Evolutionary conservation across 345 rosid genomes (phyloP).

Genomic region (Linum usitatissimum): DNA sequence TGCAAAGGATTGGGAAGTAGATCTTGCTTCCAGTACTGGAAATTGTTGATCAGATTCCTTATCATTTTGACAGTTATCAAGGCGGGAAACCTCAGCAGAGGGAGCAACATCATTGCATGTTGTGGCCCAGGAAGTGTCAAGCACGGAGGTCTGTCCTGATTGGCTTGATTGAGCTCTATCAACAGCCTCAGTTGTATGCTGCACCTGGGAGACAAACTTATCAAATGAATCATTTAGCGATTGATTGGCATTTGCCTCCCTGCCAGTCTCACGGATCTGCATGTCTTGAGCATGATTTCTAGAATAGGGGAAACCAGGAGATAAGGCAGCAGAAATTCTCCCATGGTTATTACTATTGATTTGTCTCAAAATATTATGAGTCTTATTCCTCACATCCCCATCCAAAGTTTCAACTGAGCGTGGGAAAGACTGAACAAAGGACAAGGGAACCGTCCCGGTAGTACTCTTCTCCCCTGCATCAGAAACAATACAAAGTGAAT

Average conservation of each 20-base stretch:
- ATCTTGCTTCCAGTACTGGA: slow-evolving; percentile 34
- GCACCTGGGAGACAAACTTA: slow-evolving; percentile 28
- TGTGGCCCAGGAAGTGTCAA: slow-evolving; percentile 15
- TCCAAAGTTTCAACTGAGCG: slow-evolving; percentile 30
- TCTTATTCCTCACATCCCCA: slow-evolving; percentile 27
- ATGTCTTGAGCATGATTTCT: slow-evolving; percentile 35
- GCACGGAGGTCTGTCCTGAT: slow-evolving; percentile 20
- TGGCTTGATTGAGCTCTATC: slow-evolving; percentile 39
- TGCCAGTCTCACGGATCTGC: slow-evolving; percentile 25
- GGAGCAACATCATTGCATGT: slow-evolving; percentile 20
- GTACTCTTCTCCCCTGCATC: slow-evolving; percentile 34
- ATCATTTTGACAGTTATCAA: slow-evolving; percentile 19
- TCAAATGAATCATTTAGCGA: slow-evolving; percentile 27
- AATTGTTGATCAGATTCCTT: slow-evolving; percentile 35
- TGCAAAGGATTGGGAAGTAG: slow-evolving; percentile 29
- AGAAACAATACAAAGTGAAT: slow-evolving; percentile 23
- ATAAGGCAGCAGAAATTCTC: slow-evolving; percentile 20
- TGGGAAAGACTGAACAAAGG: slow-evolving; percentile 32
- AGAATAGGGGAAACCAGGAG: slow-evolving; percentile 40
- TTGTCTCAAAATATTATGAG: slow-evolving; percentile 31
- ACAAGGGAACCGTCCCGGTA: slow-evolving; percentile 32
- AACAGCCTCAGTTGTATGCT: slow-evolving; percentile 27
- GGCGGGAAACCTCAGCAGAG: slow-evolving; percentile 28
- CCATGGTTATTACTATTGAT: slow-evolving; percentile 17
- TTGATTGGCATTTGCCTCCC: slow-evolving; percentile 17